Conservation (phyloP, 805 yeast species). For the Blastobotrys attinorum region DNA sequence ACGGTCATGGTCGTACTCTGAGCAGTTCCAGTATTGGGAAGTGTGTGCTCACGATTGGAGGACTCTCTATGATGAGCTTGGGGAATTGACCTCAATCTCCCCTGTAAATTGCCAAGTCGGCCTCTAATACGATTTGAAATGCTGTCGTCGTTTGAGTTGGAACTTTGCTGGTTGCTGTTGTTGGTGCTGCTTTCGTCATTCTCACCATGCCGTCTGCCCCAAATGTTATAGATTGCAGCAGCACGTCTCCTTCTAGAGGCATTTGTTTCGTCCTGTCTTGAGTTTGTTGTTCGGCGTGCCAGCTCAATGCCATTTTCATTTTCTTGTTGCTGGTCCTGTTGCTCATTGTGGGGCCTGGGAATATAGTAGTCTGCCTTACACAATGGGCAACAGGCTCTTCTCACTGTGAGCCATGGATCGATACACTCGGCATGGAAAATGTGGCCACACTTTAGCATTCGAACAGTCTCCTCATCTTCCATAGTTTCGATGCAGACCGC, state of each 20-base stretch:
- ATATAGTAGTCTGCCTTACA: conserved; percentile 62
- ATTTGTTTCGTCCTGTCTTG: neutral
- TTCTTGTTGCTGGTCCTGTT: neutral
- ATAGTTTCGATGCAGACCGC: conserved; percentile 69
- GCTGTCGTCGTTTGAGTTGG: no score
- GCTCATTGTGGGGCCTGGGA: conserved; percentile 7
- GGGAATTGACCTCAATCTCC: no score
- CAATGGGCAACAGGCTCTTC: conserved; percentile 78
- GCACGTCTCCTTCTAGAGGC: neutral
- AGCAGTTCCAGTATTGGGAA: no score
- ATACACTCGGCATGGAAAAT: conserved; percentile 74
- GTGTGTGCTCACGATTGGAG: no score
- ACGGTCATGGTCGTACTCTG: no score
- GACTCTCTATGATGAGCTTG: no score
- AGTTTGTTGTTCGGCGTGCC: neutral
- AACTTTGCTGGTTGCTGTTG: neutral
- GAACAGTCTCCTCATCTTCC: conserved; percentile 53
- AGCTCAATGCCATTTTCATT: neutral
- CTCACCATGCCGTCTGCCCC: neutral
- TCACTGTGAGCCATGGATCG: conserved; percentile 70
- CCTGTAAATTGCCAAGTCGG: no score
- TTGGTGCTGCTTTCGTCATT: neutral
- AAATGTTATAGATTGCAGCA: neutral
- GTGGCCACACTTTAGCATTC: conserved; percentile 76
- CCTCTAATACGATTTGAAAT: no score